phyloP scores from a whole-genome alignment of 768 basidiomycete genomes.

The Hypholoma fasciculare region DNA sequence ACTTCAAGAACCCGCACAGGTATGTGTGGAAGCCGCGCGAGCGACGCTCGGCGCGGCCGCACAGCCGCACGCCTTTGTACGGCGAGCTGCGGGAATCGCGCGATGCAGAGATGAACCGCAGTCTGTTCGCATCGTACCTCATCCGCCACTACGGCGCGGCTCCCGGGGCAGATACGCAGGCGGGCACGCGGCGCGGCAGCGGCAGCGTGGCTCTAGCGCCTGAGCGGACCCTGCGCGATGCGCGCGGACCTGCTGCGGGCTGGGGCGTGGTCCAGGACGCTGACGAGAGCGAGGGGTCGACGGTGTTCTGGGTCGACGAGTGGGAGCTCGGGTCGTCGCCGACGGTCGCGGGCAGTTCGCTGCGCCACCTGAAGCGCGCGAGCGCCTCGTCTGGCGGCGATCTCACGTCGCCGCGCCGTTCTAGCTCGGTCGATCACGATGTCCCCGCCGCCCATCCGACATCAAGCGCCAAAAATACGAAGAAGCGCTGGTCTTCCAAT shows the following conservation, averaged over 20 bases:
- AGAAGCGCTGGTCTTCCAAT: neutral
- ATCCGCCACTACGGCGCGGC: conserved; percentile 6
- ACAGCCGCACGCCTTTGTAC: conserved; percentile 1
- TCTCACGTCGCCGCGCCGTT: neutral
- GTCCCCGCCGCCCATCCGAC: neutral
- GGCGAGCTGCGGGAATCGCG: conserved; percentile 1
- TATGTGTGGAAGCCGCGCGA: conserved; percentile 16
- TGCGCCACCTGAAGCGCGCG: neutral
- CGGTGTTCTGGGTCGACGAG: conserved; percentile 5
- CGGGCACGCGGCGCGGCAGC: neutral
- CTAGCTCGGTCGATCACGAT: neutral
- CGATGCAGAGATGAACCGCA: conserved; percentile 9
- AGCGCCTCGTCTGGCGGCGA: neutral
- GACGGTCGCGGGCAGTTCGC: neutral
- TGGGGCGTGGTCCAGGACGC: neutral
- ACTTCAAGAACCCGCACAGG: conserved; percentile 20
- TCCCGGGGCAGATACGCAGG: neutral
- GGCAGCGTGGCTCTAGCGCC: neutral
- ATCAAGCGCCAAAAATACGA: neutral
- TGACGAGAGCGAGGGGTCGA: neutral
- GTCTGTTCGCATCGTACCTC: conserved; percentile 12
- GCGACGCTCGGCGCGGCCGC: conserved; percentile 1
- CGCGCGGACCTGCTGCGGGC: neutral
- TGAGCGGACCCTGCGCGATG: neutral
- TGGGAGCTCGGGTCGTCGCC: neutral